A percentile compares a stretch with the other conserved stretches of the same genome.
Conservation (phyloP, 2,329 filamentous ascomycete species). For the Aspergillus aculeatus region DNA sequence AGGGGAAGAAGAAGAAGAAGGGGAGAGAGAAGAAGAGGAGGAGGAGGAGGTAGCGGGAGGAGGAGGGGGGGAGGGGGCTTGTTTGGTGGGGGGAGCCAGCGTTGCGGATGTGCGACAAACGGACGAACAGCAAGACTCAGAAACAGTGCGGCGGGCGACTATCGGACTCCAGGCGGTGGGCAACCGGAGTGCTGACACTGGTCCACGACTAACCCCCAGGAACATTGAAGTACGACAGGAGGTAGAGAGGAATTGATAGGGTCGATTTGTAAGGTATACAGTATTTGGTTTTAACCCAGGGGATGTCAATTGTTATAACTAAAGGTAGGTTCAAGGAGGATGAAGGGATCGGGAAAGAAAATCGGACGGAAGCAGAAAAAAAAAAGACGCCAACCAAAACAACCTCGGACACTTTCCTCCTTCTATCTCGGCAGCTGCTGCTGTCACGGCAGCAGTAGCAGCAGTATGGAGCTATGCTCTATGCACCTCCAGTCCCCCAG, state of each 20-base stretch:
- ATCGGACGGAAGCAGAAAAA: slow-evolving; percentile 3
- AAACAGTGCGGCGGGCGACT: slow-evolving; percentile 15
- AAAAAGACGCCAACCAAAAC: background rate
- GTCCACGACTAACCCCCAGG: background rate
- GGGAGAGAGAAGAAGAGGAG: slow-evolving; percentile 25
- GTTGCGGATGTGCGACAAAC: slow-evolving; percentile 38
- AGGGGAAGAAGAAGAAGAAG: slow-evolving; percentile 25
- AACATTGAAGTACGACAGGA: slow-evolving; percentile 2
- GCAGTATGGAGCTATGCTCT: background rate
- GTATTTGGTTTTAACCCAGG: background rate
- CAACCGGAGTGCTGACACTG: slow-evolving; percentile 24
- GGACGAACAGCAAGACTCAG: slow-evolving; percentile 19
- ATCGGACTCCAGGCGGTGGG: slow-evolving; percentile 35
- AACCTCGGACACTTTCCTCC: background rate
- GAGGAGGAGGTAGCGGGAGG: slow-evolving; percentile 15
- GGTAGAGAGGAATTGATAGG: background rate
- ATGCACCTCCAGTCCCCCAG: background rate
- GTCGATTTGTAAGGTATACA: background rate
- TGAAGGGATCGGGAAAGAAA: slow-evolving; percentile 5
- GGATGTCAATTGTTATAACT: background rate
- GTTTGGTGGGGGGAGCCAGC: slow-evolving; percentile 43
- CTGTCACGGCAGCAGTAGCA: background rate
- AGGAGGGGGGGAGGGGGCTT: slow-evolving; percentile 29
- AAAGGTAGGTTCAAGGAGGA: background rate
- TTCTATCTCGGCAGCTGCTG: background rate